Evolutionary conservation across 345 rosid species (phyloP).

Genomic region (Brassica cretica): DNA sequence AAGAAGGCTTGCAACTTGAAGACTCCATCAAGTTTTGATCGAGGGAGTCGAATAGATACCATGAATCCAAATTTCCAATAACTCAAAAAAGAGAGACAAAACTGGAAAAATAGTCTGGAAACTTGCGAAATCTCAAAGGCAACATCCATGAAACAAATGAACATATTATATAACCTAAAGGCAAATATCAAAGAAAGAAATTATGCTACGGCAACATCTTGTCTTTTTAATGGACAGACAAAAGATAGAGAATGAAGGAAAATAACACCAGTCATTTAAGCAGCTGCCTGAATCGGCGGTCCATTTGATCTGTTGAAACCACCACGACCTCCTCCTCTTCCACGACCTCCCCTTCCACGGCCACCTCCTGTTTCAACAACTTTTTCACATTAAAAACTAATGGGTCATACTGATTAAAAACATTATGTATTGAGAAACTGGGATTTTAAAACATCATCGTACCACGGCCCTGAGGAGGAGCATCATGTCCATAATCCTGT

Average conservation of each 20-base stretch:
- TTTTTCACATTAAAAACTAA: background rate
- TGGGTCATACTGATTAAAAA: background rate
- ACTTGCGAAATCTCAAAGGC: constrained; percentile 32
- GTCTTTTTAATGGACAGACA: constrained; percentile 34
- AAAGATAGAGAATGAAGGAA: background rate
- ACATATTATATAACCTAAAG: constrained; percentile 35
- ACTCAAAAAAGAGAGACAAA: constrained; percentile 16
- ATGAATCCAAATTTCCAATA: background rate
- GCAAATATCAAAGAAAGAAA: constrained; percentile 20
- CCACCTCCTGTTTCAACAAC: constrained; percentile 58
- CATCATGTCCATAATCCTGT: constrained; percentile 33
- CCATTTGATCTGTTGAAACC: constrained; percentile 39
- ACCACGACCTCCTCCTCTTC: constrained; percentile 53
- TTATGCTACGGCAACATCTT: constrained; percentile 52
- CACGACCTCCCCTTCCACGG: constrained; percentile 65
- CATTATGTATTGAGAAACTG: background rate
- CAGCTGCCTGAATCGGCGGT: constrained; percentile 38
- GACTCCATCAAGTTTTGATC: too few relatives aligned
- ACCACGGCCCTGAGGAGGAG: constrained; percentile 48
- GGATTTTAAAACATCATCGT: background rate
- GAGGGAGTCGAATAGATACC: background rate
- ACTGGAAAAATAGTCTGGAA: constrained; percentile 11
- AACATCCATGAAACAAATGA: constrained; percentile 31
- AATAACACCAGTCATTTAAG: constrained; percentile 6
- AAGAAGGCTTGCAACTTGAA: background rate